Conservation (phyloP, 129 eudicot genomes). For the Gnaphalium uliginosum region DNA sequence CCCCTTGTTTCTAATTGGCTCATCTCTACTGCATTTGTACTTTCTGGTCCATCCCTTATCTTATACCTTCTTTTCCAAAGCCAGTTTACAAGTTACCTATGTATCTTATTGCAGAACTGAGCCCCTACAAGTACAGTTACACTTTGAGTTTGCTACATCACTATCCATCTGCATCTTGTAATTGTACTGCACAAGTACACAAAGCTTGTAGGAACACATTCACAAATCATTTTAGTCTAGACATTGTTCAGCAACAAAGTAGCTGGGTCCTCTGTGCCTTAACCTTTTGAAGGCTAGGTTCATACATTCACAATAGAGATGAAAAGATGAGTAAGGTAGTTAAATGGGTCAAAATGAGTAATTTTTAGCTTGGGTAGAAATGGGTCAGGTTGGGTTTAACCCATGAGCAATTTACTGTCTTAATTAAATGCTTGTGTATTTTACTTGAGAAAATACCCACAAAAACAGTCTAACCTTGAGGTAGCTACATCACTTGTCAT, state of each 20-base stretch:
- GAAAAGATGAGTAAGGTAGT: background rate
- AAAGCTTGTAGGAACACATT: constrained; percentile 19
- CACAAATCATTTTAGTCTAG: constrained; percentile 2
- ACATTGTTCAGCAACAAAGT: background rate
- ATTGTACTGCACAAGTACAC: constrained; percentile 31
- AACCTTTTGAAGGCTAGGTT: background rate
- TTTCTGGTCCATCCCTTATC: constrained; percentile 38
- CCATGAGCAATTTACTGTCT: background rate
- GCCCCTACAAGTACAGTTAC: constrained; percentile 32
- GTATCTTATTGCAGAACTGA: constrained; percentile 35
- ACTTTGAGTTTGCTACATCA: constrained; percentile 33
- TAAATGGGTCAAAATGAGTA: background rate
- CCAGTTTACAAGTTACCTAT: constrained; percentile 26
- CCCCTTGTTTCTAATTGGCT: constrained; percentile 32
- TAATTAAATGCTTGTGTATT: too few relatives aligned
- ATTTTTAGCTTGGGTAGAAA: background rate
- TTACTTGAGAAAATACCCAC: background rate
- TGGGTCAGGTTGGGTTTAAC: background rate
- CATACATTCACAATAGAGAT: background rate
- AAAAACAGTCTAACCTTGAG: background rate
- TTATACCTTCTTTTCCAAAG: constrained; percentile 32
- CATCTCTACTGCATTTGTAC: constrained; percentile 25
- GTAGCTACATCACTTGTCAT: background rate
- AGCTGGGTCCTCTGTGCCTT: background rate
- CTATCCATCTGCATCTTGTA: constrained; percentile 25